These are phyloP conservation scores for Debaryomycetaceae sp. DNA, from an alignment of 1,139 yeast species.

Conservation along the genomic window DNA sequence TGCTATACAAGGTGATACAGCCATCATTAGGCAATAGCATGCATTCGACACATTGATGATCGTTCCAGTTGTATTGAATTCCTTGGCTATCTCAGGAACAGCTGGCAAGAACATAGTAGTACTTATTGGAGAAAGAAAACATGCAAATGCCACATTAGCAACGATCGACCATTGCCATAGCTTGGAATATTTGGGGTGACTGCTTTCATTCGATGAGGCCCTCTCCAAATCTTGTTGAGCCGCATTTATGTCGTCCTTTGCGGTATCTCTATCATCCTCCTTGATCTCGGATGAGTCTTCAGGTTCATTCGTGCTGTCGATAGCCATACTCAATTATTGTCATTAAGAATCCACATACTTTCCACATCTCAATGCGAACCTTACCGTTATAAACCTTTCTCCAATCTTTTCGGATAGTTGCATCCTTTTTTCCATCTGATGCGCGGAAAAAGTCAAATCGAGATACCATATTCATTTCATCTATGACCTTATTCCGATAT, in stretches of 20 bases:
- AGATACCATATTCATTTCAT: too few relatives aligned
- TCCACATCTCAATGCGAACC: not conserved
- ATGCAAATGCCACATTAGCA: slow-evolving; percentile 17
- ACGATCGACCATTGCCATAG: slow-evolving; percentile 12
- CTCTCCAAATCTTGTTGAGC: not conserved
- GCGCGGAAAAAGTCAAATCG: not conserved
- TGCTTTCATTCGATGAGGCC: not conserved
- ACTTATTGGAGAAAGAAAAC: slow-evolving; percentile 39
- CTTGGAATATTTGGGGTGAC: not conserved
- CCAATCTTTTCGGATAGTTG: not conserved
- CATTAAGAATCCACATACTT: not conserved
- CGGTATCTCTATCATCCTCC: not conserved
- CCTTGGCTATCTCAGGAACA: slow-evolving; percentile 41
- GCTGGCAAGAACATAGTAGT: slow-evolving; percentile 48
- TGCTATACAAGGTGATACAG: slow-evolving; percentile 45
- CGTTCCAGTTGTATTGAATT: slow-evolving; percentile 44
- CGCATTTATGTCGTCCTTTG: not conserved
- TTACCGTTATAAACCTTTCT: not conserved
- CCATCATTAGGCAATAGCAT: slow-evolving; percentile 47
- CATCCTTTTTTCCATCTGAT: not conserved
- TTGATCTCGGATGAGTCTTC: too few relatives aligned
- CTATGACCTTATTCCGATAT: too few relatives aligned
- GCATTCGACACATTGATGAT: slow-evolving; percentile 48
- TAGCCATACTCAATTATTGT: too few relatives aligned
- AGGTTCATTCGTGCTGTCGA: too few relatives aligned